Conservation (phyloP, 2,329 filamentous ascomycete genomes). For the Apiospora pterosperma region DNA sequence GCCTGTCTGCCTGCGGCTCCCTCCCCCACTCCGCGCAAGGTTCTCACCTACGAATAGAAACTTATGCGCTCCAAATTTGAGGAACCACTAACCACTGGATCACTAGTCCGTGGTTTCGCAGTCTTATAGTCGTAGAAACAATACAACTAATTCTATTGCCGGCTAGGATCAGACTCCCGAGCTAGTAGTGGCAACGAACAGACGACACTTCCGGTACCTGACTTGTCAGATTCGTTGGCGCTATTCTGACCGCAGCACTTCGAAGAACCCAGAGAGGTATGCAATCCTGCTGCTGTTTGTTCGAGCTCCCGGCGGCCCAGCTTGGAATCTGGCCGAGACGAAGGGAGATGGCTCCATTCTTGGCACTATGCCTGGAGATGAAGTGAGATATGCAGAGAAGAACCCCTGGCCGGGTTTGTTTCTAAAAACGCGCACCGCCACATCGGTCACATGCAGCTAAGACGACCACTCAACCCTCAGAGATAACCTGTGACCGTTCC, state of each 20-base stretch:
- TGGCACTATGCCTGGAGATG: neutral
- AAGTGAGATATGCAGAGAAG: no score
- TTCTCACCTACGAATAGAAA: neutral
- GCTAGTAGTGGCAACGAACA: neutral
- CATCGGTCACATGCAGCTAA: neutral
- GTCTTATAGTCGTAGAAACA: neutral
- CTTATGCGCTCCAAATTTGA: neutral
- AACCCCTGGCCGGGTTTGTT: neutral
- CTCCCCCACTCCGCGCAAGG: neutral
- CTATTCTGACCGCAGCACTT: neutral
- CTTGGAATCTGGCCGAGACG: neutral
- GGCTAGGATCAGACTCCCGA: neutral
- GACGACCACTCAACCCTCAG: neutral
- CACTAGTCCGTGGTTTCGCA: neutral
- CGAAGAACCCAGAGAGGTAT: no score
- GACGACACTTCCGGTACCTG: neutral
- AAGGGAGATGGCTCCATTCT: neutral
- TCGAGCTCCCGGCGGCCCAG: no score
- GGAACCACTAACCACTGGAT: neutral
- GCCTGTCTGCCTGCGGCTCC: neutral
- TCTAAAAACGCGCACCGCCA: neutral
- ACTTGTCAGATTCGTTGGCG: neutral
- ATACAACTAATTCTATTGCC: neutral
- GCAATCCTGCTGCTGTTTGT: no score
- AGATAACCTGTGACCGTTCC: neutral